Percentiles rank a stretch among this genome's conserved stretches.
Evolutionary conservation across 164 flowering plant species (phyloP).

Genomic region (Saururus chinensis): DNA sequence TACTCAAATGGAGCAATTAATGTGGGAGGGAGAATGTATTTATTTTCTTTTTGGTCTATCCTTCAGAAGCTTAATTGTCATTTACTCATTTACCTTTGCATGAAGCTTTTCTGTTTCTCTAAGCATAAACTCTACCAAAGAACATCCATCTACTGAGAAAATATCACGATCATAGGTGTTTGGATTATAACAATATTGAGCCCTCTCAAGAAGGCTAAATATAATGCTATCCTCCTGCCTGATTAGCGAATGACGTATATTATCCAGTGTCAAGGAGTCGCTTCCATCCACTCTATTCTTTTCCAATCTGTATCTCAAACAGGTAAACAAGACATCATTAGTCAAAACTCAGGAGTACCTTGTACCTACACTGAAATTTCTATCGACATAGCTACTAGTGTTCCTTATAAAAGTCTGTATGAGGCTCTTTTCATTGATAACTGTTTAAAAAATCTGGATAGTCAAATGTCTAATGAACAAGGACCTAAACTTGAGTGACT

Average conservation of each 20-base stretch:
- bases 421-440: neutral
- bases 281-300: constrained; percentile 71
- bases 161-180: constrained; percentile 58
- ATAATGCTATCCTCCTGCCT: constrained; percentile 95
- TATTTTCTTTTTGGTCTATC: neutral
- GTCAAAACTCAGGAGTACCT: neutral
- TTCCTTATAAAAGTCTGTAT: too few relatives aligned
- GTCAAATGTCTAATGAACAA: neutral
- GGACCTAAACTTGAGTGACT: neutral
- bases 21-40: too few relatives aligned
- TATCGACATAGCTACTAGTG: too few relatives aligned
- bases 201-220: constrained; percentile 79
- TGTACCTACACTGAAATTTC: neutral
- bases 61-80: neutral
- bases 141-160: constrained; percentile 60
- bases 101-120: constrained; percentile 90
- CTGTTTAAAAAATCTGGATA: neutral
- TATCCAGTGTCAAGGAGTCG: constrained; percentile 62
- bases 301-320: constrained; percentile 21
- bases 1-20: too few relatives aligned
- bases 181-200: constrained; percentile 65
- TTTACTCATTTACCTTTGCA: constrained; percentile 60
- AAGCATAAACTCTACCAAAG: constrained; percentile 73
- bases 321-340: constrained; percentile 4
- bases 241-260: constrained; percentile 62